Conservation (phyloP, 257 asterid species). For the Leptodermis oblonga region DNA sequence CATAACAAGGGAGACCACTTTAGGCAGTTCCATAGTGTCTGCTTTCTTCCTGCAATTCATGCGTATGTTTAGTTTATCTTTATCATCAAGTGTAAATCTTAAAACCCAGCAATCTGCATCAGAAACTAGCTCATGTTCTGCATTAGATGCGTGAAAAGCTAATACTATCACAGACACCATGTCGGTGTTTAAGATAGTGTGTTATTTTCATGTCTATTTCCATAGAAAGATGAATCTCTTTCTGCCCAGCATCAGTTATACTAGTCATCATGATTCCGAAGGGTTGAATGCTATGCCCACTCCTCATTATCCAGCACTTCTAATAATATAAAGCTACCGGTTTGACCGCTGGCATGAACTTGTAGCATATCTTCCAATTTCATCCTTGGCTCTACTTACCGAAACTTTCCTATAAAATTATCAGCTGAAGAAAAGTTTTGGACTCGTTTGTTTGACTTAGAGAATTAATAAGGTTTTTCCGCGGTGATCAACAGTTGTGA, state of each 20-base stretch:
- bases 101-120: background rate
- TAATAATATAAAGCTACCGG: background rate
- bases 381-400: background rate
- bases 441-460: background rate
- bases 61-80: background rate
- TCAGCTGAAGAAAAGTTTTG: background rate
- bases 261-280: background rate
- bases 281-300: too few relatives aligned
- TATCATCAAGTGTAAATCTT: background rate
- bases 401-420: background rate
- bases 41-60: background rate
- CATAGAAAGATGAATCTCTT: too few relatives aligned
- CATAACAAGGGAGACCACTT: background rate
- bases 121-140: background rate
- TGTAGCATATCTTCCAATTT: background rate
- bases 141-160: background rate
- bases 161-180: background rate
- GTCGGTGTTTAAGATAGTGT: background rate
- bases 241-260: background rate
- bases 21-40: background rate
- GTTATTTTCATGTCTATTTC: too few relatives aligned
- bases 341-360: too few relatives aligned
- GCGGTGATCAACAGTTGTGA: constrained; percentile 49
- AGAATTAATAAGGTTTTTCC: background rate
- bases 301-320: background rate